phyloP scores from a whole-genome alignment of 2,329 filamentous ascomycete genomes.

The Colletotrichum sp. region DNA sequence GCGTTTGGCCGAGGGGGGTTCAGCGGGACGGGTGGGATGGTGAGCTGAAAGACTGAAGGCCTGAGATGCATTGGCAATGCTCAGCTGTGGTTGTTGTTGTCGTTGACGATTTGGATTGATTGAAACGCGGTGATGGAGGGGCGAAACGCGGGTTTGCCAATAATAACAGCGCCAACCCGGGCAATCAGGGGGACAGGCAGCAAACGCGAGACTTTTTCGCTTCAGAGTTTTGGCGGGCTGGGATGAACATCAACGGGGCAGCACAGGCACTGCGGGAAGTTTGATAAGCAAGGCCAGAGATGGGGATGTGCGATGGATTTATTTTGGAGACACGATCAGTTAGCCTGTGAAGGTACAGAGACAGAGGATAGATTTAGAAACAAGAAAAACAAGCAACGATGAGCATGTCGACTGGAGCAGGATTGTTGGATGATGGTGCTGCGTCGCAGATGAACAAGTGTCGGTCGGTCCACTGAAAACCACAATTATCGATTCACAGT shows the following conservation, averaged over 20 bases:
- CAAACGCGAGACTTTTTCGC: background rate
- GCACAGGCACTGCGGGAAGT: background rate
- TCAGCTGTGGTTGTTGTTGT: background rate
- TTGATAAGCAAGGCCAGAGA: background rate
- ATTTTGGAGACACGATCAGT: background rate
- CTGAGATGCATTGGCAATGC: background rate
- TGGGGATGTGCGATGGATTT: background rate
- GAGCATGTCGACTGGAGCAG: background rate
- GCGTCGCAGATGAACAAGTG: constrained; percentile 1
- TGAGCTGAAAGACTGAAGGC: background rate
- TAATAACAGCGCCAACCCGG: background rate
- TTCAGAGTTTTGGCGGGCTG: background rate
- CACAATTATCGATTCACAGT: background rate
- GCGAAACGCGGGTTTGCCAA: background rate
- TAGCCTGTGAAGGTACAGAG: background rate
- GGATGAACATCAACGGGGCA: background rate
- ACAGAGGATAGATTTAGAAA: background rate
- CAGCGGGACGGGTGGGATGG: background rate
- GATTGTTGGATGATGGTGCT: background rate
- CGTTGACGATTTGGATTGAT: background rate
- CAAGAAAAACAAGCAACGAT: background rate
- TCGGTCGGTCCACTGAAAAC: background rate
- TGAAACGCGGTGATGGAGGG: background rate
- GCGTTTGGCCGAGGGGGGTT: background rate
- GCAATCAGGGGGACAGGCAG: background rate